Evolutionary conservation across 1,139 yeast genomes (phyloP).

Genomic region (Nematodospora anomalae): DNA sequence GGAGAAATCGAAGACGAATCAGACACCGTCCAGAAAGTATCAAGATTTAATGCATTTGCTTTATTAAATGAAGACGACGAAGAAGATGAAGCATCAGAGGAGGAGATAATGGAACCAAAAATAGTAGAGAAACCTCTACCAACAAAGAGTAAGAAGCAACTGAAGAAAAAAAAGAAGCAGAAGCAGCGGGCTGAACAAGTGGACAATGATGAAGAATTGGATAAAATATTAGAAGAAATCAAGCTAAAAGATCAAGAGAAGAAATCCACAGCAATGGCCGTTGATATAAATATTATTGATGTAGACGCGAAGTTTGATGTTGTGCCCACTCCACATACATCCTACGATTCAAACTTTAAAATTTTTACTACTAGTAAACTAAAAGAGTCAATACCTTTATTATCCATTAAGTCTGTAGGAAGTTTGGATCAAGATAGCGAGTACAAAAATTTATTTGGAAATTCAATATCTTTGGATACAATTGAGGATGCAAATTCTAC

Average conservation of each 20-base stretch:
- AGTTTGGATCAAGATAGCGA: constrained; percentile 82
- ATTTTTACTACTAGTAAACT: constrained; percentile 47
- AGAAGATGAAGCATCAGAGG: constrained; percentile 24
- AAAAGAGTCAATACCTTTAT: constrained; percentile 35
- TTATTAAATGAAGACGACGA: constrained; percentile 45
- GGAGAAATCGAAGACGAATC: constrained; percentile 18
- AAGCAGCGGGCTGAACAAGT: constrained; percentile 22
- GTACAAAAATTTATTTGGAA: constrained; percentile 71
- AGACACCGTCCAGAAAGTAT: constrained; percentile 11
- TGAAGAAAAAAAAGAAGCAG: constrained; percentile 20
- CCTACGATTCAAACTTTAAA: constrained; percentile 45
- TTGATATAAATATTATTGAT: constrained; percentile 26
- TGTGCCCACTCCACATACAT: constrained; percentile 38
- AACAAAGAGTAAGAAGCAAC: constrained; percentile 7
- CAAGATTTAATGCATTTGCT: constrained; percentile 53
- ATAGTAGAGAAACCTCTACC: constrained; percentile 3
- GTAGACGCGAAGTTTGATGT: constrained; percentile 33
- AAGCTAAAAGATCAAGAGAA: constrained; percentile 28
- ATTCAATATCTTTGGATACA: constrained; percentile 58
- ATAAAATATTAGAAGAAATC: constrained; percentile 37
- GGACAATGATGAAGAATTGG: constrained; percentile 44
- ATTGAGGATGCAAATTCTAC: constrained; percentile 73
- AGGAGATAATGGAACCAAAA: background rate
- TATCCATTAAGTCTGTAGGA: constrained; percentile 47
- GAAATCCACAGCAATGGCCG: constrained; percentile 14